Evolutionary conservation across 1,284 basidiomycete genomes (phyloP), one percentile per base, ranked within the genome.

Genomic region (Trichosporon inkin): DNA sequence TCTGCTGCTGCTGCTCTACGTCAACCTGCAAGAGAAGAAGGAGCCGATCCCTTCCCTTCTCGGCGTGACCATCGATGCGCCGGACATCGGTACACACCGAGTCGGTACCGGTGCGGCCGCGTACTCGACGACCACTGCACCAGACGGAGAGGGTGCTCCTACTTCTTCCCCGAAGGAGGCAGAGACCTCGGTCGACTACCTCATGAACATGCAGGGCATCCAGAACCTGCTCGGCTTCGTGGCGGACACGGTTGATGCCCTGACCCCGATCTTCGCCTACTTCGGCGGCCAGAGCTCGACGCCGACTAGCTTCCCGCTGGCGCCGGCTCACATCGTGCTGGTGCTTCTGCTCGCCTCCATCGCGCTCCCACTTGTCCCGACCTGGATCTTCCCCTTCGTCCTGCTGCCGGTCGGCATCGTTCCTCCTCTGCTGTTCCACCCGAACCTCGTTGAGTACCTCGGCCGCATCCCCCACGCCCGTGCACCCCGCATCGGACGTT

Each of bases 181-280:
- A 1, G 75, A 78, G 61, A 73, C 67, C 49, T 68, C 69, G 2
- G 72, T 77, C 58, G 77, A 79, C 58, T 78, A 78, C 52, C 76
- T 73, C 57, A 74, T 78, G 75, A 80, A 80, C 62, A 57, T 80
- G 17, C 78, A 79, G 58, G 78, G 76, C 2, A 79, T 80, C 54
- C 78, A 80, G 67, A 80, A 80, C 63, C 68, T 79, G 24, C 78
- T 80, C 78, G 78, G 77, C 7, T 58, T 73, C 20, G 52, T 60
- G 8, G 56, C 58, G 1, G 63, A 64, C 53, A 8, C 28, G 6
- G 62, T 64, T n/a, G 63, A 64, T 28, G 20, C 40, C 1, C 53
- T 58, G 10, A 61, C 70, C 1, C 76, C 75, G 2, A 65, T 64
- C 38, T 55, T 78, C 24, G 32, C 67, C 63, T 20, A 57, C 64